Percentiles rank a stretch among this genome's conserved stretches.
phyloP scores from a whole-genome alignment of 2,329 filamentous ascomycete genomes.

The Periglandula ipomoeae region DNA sequence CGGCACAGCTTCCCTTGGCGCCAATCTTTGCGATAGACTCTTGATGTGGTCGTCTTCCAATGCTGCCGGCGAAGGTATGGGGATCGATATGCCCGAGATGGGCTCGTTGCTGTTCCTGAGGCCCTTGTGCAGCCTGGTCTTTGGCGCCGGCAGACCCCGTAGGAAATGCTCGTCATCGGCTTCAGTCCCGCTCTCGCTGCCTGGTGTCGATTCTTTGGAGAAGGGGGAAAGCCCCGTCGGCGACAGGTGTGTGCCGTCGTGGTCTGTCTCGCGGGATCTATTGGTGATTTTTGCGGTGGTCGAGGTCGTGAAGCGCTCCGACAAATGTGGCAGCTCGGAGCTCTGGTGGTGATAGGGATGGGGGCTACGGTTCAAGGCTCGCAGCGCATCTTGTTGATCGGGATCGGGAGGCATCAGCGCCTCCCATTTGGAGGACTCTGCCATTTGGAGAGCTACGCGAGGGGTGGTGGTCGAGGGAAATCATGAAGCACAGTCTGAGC shows the following conservation, averaged over 20 bases:
- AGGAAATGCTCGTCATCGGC: constrained; percentile 90
- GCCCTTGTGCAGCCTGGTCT: constrained; percentile 65
- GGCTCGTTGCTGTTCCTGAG: constrained; percentile 52
- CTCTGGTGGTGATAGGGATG: constrained; percentile 58
- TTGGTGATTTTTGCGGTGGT: constrained; percentile 6
- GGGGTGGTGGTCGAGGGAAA: constrained; percentile 10
- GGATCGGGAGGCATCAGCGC: constrained; percentile 22
- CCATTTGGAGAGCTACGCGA: constrained; percentile 24
- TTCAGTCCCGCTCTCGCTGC: constrained; percentile 87
- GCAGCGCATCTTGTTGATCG: constrained; percentile 31
- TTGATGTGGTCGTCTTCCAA: constrained; percentile 31
- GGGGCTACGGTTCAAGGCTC: constrained; percentile 50
- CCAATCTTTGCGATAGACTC: constrained; percentile 12
- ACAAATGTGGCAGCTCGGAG: constrained; percentile 44
- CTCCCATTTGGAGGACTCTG: constrained; percentile 29
- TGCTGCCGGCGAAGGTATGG: constrained; percentile 39
- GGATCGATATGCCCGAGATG: constrained; percentile 46
- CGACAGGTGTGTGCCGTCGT: constrained; percentile 15
- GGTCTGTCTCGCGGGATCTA: constrained; percentile 8
- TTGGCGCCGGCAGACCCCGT: constrained; percentile 75
- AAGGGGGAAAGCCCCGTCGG: constrained; percentile 21
- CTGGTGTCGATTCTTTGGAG: constrained; percentile 46
- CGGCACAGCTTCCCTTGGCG: constrained; percentile 10
- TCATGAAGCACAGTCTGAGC: constrained; percentile 5
- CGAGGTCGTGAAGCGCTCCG: constrained; percentile 27